Conservation (phyloP, 1,284 basidiomycete species). For the Tausonia pullulans region DNA sequence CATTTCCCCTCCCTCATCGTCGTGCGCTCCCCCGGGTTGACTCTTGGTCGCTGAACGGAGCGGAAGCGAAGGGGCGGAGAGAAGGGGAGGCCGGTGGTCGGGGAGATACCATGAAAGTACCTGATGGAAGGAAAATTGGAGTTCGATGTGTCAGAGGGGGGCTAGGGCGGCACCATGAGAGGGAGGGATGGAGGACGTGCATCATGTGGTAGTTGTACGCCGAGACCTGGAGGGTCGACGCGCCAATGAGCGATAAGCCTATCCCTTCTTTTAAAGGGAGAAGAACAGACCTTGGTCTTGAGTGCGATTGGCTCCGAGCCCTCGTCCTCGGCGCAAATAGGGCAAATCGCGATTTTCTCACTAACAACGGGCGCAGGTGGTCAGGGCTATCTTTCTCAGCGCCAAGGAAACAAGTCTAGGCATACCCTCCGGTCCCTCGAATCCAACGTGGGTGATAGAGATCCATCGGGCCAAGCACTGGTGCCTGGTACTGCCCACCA, state of each 20-base stretch:
- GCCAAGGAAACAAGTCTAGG: not conserved
- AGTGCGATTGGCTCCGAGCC: not conserved
- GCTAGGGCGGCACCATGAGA: too few relatives aligned
- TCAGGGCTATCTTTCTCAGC: not conserved
- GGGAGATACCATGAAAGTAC: conserved; percentile 9
- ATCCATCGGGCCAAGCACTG: not conserved
- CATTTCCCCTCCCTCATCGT: conserved; percentile 6
- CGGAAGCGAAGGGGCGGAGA: conserved; percentile 5
- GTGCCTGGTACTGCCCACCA: not conserved
- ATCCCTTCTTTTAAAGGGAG: not conserved
- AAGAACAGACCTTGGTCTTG: conserved; percentile 2
- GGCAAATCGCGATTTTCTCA: conserved; percentile 1
- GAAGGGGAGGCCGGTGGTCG: conserved; percentile 12
- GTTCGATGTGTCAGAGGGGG: too few relatives aligned
- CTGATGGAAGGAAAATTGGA: too few relatives aligned
- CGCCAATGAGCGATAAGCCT: not conserved
- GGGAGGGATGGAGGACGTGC: too few relatives aligned
- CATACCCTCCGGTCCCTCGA: not conserved
- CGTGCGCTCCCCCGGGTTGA: conserved; percentile 4
- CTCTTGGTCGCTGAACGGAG: not conserved
- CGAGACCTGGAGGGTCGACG: not conserved
- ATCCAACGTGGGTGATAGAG: not conserved
- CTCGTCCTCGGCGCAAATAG: conserved; percentile 3
- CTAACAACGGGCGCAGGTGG: not conserved
- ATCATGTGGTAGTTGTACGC: conserved; percentile 12